These are phyloP conservation scores for Rhodamnia argentea DNA, from an alignment of 345 rosid genomes.

Conservation along the genomic window DNA sequence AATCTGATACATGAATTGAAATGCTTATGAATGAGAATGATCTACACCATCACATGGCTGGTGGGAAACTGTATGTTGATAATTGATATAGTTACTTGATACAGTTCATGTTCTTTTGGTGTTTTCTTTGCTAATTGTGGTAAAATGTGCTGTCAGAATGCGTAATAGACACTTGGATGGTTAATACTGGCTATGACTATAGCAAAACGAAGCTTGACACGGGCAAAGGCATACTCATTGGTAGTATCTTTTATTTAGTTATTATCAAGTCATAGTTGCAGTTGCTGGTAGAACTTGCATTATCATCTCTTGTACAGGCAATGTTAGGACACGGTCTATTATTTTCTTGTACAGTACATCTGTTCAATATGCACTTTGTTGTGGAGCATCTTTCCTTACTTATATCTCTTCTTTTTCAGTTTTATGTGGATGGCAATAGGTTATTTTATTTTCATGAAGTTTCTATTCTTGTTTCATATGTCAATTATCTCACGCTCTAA, in stretches of 20 bases:
- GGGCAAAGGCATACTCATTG: background rate
- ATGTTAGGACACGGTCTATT: background rate
- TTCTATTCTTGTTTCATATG: too few relatives aligned
- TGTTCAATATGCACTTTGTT: background rate
- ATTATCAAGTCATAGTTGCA: background rate
- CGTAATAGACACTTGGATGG: background rate
- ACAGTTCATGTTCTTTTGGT: background rate
- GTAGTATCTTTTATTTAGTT: background rate
- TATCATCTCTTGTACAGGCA: background rate
- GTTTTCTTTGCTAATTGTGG: background rate
- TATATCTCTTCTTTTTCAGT: background rate
- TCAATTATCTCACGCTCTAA: too few relatives aligned
- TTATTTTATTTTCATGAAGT: too few relatives aligned
- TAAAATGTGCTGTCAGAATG: background rate
- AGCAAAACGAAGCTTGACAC: background rate
- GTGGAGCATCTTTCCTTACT: background rate
- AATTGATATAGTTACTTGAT: background rate
- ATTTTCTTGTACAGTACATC: background rate
- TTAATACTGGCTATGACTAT: background rate
- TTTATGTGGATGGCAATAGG: too few relatives aligned
- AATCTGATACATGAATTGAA: background rate
- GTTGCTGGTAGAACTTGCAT: background rate
- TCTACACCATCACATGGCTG: background rate
- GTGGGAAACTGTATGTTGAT: background rate
- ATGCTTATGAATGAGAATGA: background rate